Base-by-base conservation (phyloP, 2,329 filamentous ascomycete species). In the Cryphonectria radicalis region DNA sequence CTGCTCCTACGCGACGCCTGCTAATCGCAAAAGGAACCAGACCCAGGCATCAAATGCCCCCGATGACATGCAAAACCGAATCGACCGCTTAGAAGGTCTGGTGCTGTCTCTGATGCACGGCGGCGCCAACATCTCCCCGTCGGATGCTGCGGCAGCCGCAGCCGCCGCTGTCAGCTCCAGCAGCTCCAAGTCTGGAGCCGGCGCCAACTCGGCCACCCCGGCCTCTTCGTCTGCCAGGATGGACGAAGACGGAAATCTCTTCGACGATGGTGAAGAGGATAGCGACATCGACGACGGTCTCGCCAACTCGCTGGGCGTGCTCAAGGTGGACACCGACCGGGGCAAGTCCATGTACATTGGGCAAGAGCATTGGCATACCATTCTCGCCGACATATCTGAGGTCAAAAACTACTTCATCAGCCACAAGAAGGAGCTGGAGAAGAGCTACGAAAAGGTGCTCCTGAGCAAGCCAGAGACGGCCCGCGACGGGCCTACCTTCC, bases 31-130 rank as follows among this genome's bases (percentile, higher is more conserved):
- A 82, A 97, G 93, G 86, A 90, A 84, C 78, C 88, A 91, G 81
- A 88, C 83, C 82, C 89, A 82, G 86, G 59, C 19, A 28, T 82
- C 86, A 76, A 82, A 86, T 69, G 90, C 82, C 76, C 94, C 95
- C 66, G 95, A 97, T 86, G 95, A 98, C 82, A 98, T 98, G 95
- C 95, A 98, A 84, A 97, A 97, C 79, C 92, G 96, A 80, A 98
- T 98, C 83, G 95, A 98, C 84, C 90, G 95, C 77, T 87, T 98
- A 75, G 95, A 98, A 86, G 92, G 93, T 76, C 84, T 98, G 80
- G 95, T 98, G 73, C 83, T 98, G 75, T 97, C 94, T 40, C 82
- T 98, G 78, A 98, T 98, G 95, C 95, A 95, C 78, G 95, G 93
- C 80, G 93, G 93, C 70, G 83, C 87, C 74, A 84, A 83, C 68